These are phyloP conservation scores for Neurospora cerealis DNA, from an alignment of 495 filamentous ascomycete species.

Conservation along the genomic window DNA sequence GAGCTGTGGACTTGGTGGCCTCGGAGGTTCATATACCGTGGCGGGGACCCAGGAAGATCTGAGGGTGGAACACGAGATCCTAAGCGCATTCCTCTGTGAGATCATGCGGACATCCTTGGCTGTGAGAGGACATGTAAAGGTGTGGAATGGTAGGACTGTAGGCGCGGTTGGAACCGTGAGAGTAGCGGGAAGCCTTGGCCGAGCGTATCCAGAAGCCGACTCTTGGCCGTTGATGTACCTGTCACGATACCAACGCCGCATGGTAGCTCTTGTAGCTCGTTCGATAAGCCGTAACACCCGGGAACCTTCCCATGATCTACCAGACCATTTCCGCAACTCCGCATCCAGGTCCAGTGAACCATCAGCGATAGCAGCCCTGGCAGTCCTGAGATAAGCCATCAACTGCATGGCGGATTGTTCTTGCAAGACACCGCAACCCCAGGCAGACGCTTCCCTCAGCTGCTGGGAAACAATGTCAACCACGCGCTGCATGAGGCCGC, in stretches of 20 bases:
- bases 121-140: constrained; percentile 89
- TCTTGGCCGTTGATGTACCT: constrained; percentile 56
- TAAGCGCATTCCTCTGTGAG: constrained; percentile 86
- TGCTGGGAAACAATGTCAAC: constrained; percentile 90
- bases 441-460: constrained; percentile 73
- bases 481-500: constrained; percentile 91
- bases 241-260: constrained; percentile 85
- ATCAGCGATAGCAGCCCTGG: constrained; percentile 17
- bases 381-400: constrained; percentile 35
- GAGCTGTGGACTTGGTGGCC: constrained; percentile 71
- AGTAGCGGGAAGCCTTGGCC: constrained; percentile 65
- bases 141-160: constrained; percentile 97
- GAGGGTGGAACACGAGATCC: constrained; percentile 85
- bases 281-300: constrained; percentile 79
- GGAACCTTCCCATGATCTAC: constrained; percentile 78
- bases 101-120: constrained; percentile 92
- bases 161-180: constrained; percentile 81
- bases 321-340: constrained; percentile 58
- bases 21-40: constrained; percentile 72
- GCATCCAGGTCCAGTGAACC: constrained; percentile 21
- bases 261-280: constrained; percentile 63
- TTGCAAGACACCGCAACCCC: constrained; percentile 71
- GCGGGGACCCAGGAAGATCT: constrained; percentile 75
- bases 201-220: constrained; percentile 50
- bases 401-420: constrained; percentile 33